phyloP scores from a whole-genome alignment of 805 yeast genomes.

The Schwanniomyces pseudopolymorphus region DNA sequence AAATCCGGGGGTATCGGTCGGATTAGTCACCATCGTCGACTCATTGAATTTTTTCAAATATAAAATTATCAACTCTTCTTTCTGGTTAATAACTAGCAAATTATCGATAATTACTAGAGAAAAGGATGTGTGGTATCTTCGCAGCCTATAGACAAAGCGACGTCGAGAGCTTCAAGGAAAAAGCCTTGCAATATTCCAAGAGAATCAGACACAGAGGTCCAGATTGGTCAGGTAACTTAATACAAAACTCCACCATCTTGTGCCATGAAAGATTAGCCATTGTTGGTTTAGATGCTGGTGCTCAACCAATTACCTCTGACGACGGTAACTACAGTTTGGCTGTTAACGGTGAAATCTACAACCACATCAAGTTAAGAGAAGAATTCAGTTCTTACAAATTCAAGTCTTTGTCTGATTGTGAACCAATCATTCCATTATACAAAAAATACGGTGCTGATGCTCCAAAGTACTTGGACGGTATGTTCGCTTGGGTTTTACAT shows the following conservation, averaged over 20 bases:
- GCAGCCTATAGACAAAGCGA: slow-evolving; percentile 86
- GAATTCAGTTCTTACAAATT: slow-evolving; percentile 70
- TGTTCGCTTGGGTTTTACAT: slow-evolving; percentile 94
- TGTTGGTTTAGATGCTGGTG: slow-evolving; percentile 96
- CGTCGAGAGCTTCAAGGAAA: slow-evolving; percentile 75
- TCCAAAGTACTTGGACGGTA: slow-evolving; percentile 92
- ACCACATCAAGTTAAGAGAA: slow-evolving; percentile 87
- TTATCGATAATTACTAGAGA: not conserved
- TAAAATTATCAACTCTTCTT: not conserved
- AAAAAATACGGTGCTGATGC: slow-evolving; percentile 85
- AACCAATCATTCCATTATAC: slow-evolving; percentile 92
- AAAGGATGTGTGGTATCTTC: slow-evolving; percentile 92
- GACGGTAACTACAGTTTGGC: slow-evolving; percentile 74
- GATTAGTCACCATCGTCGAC: slow-evolving; percentile 1
- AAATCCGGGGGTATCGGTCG: not conserved
- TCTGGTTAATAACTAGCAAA: not conserved
- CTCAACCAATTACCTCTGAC: slow-evolving; percentile 88
- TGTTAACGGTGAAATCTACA: slow-evolving; percentile 98
- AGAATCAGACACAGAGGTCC: slow-evolving; percentile 99
- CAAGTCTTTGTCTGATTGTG: slow-evolving; percentile 93
- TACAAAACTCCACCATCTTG: slow-evolving; percentile 76
- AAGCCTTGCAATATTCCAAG: slow-evolving; percentile 87
- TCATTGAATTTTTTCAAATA: not conserved
- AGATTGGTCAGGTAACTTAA: slow-evolving; percentile 94
- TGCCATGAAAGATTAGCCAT: slow-evolving; percentile 96